Conservation (phyloP, 148 eudicot species). For the Camellia japonica region DNA sequence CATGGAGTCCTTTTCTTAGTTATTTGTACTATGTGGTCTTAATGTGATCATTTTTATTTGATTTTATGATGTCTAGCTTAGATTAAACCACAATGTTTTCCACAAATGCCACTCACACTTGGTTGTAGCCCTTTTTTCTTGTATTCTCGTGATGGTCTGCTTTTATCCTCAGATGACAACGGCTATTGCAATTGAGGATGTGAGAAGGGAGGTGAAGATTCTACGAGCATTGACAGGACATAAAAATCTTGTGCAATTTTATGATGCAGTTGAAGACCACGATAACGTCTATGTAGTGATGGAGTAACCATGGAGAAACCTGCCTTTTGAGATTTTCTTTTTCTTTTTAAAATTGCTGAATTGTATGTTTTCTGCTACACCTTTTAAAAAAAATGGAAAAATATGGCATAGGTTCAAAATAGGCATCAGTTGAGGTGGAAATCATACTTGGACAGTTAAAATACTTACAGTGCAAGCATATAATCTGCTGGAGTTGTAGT, state of each 20-base stretch:
- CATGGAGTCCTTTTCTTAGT: neutral
- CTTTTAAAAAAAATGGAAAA: neutral
- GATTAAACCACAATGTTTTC: neutral
- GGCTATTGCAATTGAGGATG: conserved; percentile 66
- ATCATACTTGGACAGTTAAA: neutral
- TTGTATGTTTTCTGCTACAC: neutral
- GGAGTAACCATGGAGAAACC: conserved; percentile 46
- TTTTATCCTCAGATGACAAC: conserved; percentile 52
- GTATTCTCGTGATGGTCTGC: neutral
- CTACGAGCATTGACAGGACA: conserved; percentile 52
- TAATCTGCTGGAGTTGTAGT: conserved; percentile 6
- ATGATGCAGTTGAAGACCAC: conserved; percentile 63
- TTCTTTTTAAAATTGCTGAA: neutral
- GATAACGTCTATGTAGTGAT: conserved; percentile 64
- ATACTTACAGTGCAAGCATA: neutral
- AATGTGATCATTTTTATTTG: neutral
- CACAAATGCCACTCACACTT: neutral
- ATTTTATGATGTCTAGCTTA: neutral
- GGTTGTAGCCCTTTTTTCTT: neutral
- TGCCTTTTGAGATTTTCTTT: neutral
- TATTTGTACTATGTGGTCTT: neutral
- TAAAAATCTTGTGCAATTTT: conserved; percentile 45
- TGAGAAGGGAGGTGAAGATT: conserved; percentile 66
- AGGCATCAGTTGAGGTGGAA: neutral
- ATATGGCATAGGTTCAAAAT: neutral